phyloP scores from a whole-genome alignment of 2,329 filamentous ascomycete species.

The Metarhizium robertsii region DNA sequence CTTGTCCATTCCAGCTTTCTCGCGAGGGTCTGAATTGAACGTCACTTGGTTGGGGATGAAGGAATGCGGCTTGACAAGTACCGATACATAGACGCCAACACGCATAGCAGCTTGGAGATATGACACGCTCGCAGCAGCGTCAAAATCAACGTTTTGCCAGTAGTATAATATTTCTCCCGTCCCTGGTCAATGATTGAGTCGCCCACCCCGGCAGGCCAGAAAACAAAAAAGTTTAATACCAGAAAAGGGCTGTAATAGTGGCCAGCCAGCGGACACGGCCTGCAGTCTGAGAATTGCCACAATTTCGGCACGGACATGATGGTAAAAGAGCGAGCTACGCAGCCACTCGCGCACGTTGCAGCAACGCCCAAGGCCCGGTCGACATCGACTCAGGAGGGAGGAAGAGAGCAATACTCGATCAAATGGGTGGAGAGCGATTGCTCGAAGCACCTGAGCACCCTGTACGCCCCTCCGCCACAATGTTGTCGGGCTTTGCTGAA shows the following conservation, averaged over 20 bases:
- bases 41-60: neutral
- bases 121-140: neutral
- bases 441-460: neutral
- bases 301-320: neutral
- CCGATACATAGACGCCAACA: too few relatives aligned
- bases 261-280: neutral
- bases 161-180: too few relatives aligned
- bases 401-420: neutral
- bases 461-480: constrained; percentile 16
- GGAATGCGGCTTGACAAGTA: neutral
- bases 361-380: neutral
- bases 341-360: neutral
- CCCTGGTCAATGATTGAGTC: too few relatives aligned
- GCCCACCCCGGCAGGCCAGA: neutral
- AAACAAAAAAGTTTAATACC: neutral
- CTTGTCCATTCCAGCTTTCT: neutral
- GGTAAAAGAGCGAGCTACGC: constrained; percentile 2
- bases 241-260: neutral
- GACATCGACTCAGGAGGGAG: neutral
- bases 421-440: neutral
- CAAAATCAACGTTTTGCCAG: neutral
- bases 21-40: neutral
- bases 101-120: neutral
- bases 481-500: constrained; percentile 9
- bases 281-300: neutral